These are phyloP conservation scores for Geranium rotundifolium DNA, from an alignment of 345 rosid species.

Conservation along the genomic window DNA sequence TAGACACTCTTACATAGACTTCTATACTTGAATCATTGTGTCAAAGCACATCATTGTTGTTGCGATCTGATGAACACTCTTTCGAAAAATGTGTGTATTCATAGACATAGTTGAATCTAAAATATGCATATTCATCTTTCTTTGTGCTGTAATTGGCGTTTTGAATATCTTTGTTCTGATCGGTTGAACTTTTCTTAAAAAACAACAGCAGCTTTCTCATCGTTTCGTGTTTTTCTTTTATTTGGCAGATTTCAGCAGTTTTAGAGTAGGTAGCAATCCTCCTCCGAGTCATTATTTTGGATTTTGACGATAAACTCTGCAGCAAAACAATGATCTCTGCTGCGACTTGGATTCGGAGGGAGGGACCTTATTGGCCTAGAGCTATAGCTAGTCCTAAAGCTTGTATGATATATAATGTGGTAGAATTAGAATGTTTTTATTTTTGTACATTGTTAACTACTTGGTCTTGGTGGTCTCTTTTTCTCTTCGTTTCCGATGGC, in stretches of 20 bases:
- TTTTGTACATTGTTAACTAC: slow-evolving; percentile 42
- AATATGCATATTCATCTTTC: too few relatives aligned
- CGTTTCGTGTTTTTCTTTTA: neutral
- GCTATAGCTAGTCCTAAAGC: slow-evolving; percentile 12
- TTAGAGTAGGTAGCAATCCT: neutral
- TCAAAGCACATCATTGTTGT: too few relatives aligned
- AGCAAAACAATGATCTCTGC: neutral
- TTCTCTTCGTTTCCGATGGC: too few relatives aligned
- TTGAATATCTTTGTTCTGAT: too few relatives aligned
- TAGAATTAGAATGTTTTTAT: slow-evolving; percentile 19
- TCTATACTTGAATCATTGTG: too few relatives aligned
- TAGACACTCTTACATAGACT: too few relatives aligned
- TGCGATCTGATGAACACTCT: too few relatives aligned
- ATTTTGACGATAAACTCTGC: neutral
- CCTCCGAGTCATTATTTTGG: neutral
- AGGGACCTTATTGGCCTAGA: slow-evolving; percentile 9
- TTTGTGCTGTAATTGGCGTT: too few relatives aligned
- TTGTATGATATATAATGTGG: slow-evolving; percentile 32
- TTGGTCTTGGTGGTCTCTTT: too few relatives aligned
- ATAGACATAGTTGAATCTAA: too few relatives aligned
- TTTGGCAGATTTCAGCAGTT: neutral
- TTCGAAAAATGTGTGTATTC: too few relatives aligned
- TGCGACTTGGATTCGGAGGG: neutral
- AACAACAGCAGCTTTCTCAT: neutral
- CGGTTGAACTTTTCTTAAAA: too few relatives aligned